Evolutionary conservation across 768 basidiomycete genomes (phyloP), one percentile per base, ranked within the genome.

Genomic region (Termitomyces sp.): DNA sequence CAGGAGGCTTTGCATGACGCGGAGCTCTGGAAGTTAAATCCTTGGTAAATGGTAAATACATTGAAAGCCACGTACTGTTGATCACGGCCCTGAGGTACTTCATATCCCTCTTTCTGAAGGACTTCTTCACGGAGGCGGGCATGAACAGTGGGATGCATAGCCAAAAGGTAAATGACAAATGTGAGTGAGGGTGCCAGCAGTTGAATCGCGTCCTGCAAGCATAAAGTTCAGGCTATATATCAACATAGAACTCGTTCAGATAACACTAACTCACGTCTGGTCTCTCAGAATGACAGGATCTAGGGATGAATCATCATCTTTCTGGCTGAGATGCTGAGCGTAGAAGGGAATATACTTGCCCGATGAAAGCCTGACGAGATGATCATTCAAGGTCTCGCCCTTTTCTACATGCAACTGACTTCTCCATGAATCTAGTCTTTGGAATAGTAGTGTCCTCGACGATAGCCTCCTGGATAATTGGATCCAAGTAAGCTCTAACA

Each of bases 61-160:
- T 17, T 37, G 15, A 2, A 26, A 21, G 12, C 37, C 10, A 17
- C 63, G 37, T 43, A 83, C 84, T 84, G 58, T 87, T 85, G 47
- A 87, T 77, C 22, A 87, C 81, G 1, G 85, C 85, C 24, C 82
- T 71, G 14, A 86, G 65, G 58, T 79, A 86, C 64, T 81, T 84
- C 80, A 86, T 82, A 4, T 81, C 80, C 28, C 72, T 71, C 74
- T 38, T 76, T 76, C 32, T 65, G 63, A 5, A 82, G 64, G 45
- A 88, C 76, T 67, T 88, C 85, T 51, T 80, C 71, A 1, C 81
- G 77, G 22, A 87, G 72, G 6, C 79, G 77, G 1, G 58, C 34
- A 17, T 74, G 65, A 45, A 84, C 72, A 1, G 71, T 61, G 0
- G 81, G 79, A 59, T 87, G 71, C 59, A 74, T 75, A 21, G 85